Base-by-base conservation (phyloP, 495 filamentous ascomycete species). In the Penicillium pulvis region DNA sequence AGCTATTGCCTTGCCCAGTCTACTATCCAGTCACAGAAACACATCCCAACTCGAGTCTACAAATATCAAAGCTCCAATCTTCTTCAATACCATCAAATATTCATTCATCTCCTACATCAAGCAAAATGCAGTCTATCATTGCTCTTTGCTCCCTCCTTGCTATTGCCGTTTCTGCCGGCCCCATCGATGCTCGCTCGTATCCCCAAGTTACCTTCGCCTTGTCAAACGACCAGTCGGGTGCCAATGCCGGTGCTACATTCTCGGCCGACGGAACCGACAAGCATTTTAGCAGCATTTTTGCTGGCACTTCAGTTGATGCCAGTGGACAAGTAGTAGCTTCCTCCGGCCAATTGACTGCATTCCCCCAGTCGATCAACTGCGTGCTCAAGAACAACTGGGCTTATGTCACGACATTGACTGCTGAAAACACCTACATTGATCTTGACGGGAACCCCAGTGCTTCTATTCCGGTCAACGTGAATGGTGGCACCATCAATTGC, bases 211-310 rank as follows among this genome's bases (percentile, higher is more conserved):
- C 58, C n/a, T 17, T 65, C 20, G 51, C 58, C 35, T 55, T 65
- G 17, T 43, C 58, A 24, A 65, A 65, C 49, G 62, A 65, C 41
- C 55, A 56, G 62, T 45, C 51, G 9, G 51, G 62, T 11, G 51
- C 50, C 46, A 39, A 65, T 16, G 55, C 55, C 17, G 26, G 46
- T 23, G 59, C 52, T 26, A 23, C 45, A 10, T 20, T 65, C 42
- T 11, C 46, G 24, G 49, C 44, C 30, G 62, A 61, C 23, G 58
- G 55, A 4, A 8, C 23, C 31, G 8, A 16, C 2, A 26, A 41
- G 9, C 1, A 12, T 3, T 12, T 41, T 1, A 11, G 28, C 3
- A n/a, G 6, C 9, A 6, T 52, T 12, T 52, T 52, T 28, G 30
- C 28, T 19, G 5, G 6, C 3, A 36, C 28, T 30, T 23, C 50